These are phyloP conservation scores for Serendipita sp. DNA, from an alignment of 768 basidiomycete species.

Conservation along the genomic window DNA sequence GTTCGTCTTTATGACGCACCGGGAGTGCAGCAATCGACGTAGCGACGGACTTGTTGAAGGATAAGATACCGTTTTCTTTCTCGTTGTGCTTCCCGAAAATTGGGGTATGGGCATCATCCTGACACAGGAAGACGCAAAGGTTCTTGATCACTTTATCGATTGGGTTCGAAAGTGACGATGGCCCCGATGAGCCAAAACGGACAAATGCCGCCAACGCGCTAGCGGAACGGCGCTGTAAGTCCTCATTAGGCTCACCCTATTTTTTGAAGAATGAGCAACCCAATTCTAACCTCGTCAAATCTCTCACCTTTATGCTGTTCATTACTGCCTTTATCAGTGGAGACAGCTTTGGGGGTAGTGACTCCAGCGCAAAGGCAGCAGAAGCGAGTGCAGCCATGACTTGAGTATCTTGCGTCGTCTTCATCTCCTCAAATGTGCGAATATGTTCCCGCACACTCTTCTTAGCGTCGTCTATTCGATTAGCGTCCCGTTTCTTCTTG, in stretches of 20 bases:
- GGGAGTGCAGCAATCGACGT: slow-evolving; percentile 27
- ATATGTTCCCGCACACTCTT: slow-evolving; percentile 50
- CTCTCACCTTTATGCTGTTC: slow-evolving; percentile 84
- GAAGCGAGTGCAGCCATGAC: slow-evolving; percentile 83
- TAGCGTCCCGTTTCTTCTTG: slow-evolving; percentile 67
- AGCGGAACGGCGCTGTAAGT: slow-evolving; percentile 81
- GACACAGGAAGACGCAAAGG: slow-evolving; percentile 89
- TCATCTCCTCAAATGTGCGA: slow-evolving; percentile 65
- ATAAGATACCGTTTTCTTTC: slow-evolving; percentile 51
- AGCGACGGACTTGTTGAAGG: slow-evolving; percentile 31
- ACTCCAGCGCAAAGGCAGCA: slow-evolving; percentile 74
- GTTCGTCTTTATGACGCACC: slow-evolving; percentile 21
- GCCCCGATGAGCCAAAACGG: slow-evolving; percentile 49
- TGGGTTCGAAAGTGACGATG: slow-evolving; percentile 53
- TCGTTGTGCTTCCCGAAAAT: slow-evolving; percentile 50
- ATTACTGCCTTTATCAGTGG: slow-evolving; percentile 94
- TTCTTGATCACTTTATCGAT: slow-evolving; percentile 96
- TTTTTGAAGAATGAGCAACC: neutral
- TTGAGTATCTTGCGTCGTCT: slow-evolving; percentile 71
- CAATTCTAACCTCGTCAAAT: neutral
- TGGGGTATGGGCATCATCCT: slow-evolving; percentile 78
- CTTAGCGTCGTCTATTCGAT: slow-evolving; percentile 61
- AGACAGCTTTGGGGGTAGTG: slow-evolving; percentile 83
- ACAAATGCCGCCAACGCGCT: slow-evolving; percentile 76
- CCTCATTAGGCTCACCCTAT: slow-evolving; percentile 74